Evolutionary conservation across 192 early-diverging fungal species (phyloP), one percentile per base, ranked within the genome.

Genomic region (Entophlyctis luteolus): DNA sequence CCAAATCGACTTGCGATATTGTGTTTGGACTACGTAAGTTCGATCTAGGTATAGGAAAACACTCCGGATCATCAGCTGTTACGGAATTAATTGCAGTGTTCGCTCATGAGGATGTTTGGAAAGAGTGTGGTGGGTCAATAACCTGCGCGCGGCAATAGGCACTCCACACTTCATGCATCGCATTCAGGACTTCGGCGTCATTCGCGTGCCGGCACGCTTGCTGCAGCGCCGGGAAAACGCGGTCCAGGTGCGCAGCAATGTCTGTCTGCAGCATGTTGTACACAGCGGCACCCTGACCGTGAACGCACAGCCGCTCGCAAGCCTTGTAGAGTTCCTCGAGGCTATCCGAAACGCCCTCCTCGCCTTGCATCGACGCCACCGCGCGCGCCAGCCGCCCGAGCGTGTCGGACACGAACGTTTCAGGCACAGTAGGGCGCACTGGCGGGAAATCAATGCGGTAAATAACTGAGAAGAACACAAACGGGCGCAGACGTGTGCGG

Each of bases 21-120:
- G 59, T 0, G 86, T 88, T 48, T 93, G 89, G 34, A 92, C 77
- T 20, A 91, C 89, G 73, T 90, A 94, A 2, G 92, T 93, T 49
- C 95, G 91, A 75, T 97, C 95, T 50, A 97, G 76, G 66, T 93
- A 94, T 54, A 97, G 76, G 65, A 97, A 93, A 20, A 97, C 87
- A 68, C 86, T 89, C 31, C 88, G 79, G 42, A 96, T 91, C 78
- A 90, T 76, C 3, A 75, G 72, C 84, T 85, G 62, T 8, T 55
- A 16, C n/a, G 10, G 55, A 34, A 0, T 36, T 2, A 18, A 35
- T 34, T n/a, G n/a, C n/a, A n/a, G n/a, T n/a, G n/a, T n/a, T n/a
- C n/a, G n/a, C n/a, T n/a, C n/a, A n/a, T n/a, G n/a, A n/a, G n/a
- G n/a, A n/a, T n/a, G n/a, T n/a, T n/a, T n/a, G n/a, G n/a, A n/a